A percentile compares a stretch with the other conserved stretches of the same genome.
Conservation (phyloP, 2,329 filamentous ascomycete species). For the Torrubiella hemipterigena region DNA sequence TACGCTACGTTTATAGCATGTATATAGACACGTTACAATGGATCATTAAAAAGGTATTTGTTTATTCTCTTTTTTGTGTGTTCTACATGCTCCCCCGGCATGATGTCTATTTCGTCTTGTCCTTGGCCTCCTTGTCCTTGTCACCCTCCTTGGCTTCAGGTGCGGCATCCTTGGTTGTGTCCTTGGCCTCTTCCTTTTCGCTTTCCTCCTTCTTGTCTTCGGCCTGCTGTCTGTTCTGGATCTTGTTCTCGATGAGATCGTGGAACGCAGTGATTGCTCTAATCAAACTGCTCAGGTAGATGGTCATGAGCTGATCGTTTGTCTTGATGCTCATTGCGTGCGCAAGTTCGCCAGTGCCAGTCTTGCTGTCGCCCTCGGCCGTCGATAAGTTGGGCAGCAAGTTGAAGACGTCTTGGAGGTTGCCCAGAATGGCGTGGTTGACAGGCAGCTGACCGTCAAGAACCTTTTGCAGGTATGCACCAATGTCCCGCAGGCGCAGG, state of each 20-base stretch:
- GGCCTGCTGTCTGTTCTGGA: slow-evolving; percentile 93
- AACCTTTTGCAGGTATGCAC: slow-evolving; percentile 90
- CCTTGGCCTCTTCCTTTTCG: slow-evolving; percentile 47
- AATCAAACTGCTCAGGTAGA: slow-evolving; percentile 94
- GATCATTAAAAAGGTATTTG: not conserved
- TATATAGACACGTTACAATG: slow-evolving; percentile 13
- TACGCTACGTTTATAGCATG: slow-evolving; percentile 56
- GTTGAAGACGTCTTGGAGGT: slow-evolving; percentile 99
- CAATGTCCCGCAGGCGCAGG: slow-evolving; percentile 87
- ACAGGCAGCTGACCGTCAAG: slow-evolving; percentile 85
- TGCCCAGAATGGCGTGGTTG: slow-evolving; percentile 94
- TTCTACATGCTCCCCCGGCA: too few species aligned
- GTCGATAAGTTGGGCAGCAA: slow-evolving; percentile 91
- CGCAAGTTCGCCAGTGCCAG: slow-evolving; percentile 72
- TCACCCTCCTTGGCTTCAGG: slow-evolving; percentile 38
- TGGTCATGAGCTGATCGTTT: slow-evolving; percentile 97
- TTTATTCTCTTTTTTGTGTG: slow-evolving; percentile 41
- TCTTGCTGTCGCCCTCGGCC: slow-evolving; percentile 54
- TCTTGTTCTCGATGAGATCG: slow-evolving; percentile 99
- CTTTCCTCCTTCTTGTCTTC: slow-evolving; percentile 79
- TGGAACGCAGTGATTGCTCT: slow-evolving; percentile 98
- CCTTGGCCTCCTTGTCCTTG: slow-evolving; percentile 41
- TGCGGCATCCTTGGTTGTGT: slow-evolving; percentile 26
- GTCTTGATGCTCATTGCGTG: slow-evolving; percentile 98
- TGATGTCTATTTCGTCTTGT: too few species aligned